Evolutionary conservation across 2,329 filamentous ascomycete genomes (phyloP).

Genomic region (Xylaria sp.): DNA sequence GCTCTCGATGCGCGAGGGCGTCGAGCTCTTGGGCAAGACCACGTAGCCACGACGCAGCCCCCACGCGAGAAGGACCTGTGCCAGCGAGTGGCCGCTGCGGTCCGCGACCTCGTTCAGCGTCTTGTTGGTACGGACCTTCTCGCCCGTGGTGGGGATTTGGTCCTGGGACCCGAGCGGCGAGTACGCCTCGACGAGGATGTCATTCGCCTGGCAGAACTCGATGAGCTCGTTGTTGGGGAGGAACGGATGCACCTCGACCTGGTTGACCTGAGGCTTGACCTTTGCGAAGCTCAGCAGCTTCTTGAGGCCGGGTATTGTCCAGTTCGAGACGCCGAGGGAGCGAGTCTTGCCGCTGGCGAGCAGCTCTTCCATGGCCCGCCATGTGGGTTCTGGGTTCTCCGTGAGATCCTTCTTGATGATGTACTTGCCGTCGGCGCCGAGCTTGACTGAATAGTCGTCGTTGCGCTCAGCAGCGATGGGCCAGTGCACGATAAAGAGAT

Average conservation of each 20-base stretch:
- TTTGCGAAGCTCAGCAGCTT: conserved; percentile 54
- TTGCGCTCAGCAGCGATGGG: conserved; percentile 58
- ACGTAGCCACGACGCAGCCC: conserved; percentile 72
- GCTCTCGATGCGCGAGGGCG: conserved; percentile 71
- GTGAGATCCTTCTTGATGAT: conserved; percentile 68
- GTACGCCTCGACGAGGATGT: conserved; percentile 64
- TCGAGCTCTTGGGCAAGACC: conserved; percentile 76
- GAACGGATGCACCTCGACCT: conserved; percentile 60
- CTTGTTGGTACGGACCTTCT: conserved; percentile 70
- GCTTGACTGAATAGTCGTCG: conserved; percentile 55
- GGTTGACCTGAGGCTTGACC: conserved; percentile 56
- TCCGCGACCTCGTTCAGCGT: conserved; percentile 67
- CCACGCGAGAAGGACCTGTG: conserved; percentile 73
- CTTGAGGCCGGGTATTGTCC: conserved; percentile 54
- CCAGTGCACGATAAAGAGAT: conserved; percentile 68
- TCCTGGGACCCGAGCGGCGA: conserved; percentile 70
- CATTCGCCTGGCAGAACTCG: conserved; percentile 62
- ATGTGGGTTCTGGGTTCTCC: conserved; percentile 72
- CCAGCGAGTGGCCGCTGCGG: conserved; percentile 66
- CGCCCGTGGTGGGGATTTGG: conserved; percentile 74
- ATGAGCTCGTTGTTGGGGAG: conserved; percentile 60
- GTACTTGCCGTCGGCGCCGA: conserved; percentile 59
- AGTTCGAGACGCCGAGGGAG: conserved; percentile 60
- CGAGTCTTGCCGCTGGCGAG: conserved; percentile 48
- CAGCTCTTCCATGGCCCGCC: conserved; percentile 66